Evolutionary conservation across 192 early-diverging fungal species (phyloP).

Genomic region (Linnemannia schmuckeri): DNA sequence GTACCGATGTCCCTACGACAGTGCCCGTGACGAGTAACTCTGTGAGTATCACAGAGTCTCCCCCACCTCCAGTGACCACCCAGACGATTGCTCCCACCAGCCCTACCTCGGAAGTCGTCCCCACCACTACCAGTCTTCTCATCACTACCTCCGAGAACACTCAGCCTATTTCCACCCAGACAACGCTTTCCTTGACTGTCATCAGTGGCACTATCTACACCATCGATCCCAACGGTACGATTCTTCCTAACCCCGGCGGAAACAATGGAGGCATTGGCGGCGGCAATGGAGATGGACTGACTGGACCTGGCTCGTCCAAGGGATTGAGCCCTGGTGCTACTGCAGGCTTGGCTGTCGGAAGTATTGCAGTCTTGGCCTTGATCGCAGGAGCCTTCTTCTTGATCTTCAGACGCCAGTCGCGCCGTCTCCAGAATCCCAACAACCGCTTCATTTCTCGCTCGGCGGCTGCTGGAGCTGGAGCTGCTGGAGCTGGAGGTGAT

Average conservation of each 20-base stretch:
- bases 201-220: slow-evolving; percentile 43
- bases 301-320: slow-evolving; percentile 7
- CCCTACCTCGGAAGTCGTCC: background rate
- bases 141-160: slow-evolving; percentile 15
- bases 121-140: slow-evolving; percentile 14
- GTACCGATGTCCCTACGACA: background rate
- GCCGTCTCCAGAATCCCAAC: slow-evolving; percentile 49
- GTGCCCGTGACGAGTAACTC: slow-evolving; percentile 23
- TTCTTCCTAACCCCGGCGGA: background rate
- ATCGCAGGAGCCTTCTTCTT: slow-evolving; percentile 51
- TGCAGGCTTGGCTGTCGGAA: slow-evolving; percentile 42
- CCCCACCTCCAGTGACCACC: background rate
- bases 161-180: slow-evolving; percentile 29
- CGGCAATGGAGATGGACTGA: background rate
- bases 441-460: slow-evolving; percentile 37
- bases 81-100: slow-evolving; percentile 15
- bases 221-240: slow-evolving; percentile 15
- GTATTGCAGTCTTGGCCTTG: slow-evolving; percentile 26
- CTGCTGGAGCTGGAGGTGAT: slow-evolving; percentile 35
- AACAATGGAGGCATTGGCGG: slow-evolving; percentile 6
- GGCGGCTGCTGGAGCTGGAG: slow-evolving; percentile 39
- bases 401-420: slow-evolving; percentile 49
- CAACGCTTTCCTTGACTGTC: slow-evolving; percentile 18
- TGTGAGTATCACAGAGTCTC: background rate
- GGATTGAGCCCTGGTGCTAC: slow-evolving; percentile 31